Evolutionary conservation across 257 asterid genomes (phyloP).

Genomic region (Salvia rosmarinus): DNA sequence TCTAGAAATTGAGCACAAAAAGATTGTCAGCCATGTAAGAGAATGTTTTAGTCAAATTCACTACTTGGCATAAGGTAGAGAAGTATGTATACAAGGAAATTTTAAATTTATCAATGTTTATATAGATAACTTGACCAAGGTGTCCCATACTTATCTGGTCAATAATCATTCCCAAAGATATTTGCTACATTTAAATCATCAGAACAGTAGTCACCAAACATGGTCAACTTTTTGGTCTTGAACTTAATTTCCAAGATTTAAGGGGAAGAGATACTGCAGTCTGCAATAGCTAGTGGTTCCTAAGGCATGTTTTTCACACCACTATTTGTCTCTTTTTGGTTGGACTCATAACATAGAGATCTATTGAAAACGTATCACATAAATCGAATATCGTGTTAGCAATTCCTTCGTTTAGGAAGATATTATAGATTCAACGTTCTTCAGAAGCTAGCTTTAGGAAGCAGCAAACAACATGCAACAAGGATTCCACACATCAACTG

Average conservation of each 20-base stretch:
- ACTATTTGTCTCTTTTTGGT: background rate
- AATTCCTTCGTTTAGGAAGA: no score
- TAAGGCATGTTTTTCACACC: background rate
- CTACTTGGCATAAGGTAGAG: slow-evolving; percentile 18
- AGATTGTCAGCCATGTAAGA: slow-evolving; percentile 31
- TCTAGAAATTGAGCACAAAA: slow-evolving; percentile 42
- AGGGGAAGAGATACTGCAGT: background rate
- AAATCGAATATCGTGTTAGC: background rate
- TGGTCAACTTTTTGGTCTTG: background rate
- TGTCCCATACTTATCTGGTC: slow-evolving; percentile 4
- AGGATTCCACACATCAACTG: background rate
- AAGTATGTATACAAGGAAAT: slow-evolving; percentile 9
- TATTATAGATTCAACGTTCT: no score
- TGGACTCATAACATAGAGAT: background rate
- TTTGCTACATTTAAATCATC: background rate
- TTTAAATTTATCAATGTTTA: background rate
- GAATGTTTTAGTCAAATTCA: slow-evolving; percentile 5
- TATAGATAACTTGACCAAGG: slow-evolving; percentile 6
- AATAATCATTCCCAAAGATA: slow-evolving; percentile 16
- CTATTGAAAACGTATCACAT: background rate
- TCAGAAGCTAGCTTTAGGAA: no score
- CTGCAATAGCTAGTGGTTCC: slow-evolving; percentile 3
- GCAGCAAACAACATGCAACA: no score
- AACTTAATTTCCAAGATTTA: background rate
- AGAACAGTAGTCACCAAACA: background rate